Percentiles rank a stretch among this genome's conserved stretches.
Conservation (phyloP, 2,329 filamentous ascomycete species). For the Keithomyces neogunnii region DNA sequence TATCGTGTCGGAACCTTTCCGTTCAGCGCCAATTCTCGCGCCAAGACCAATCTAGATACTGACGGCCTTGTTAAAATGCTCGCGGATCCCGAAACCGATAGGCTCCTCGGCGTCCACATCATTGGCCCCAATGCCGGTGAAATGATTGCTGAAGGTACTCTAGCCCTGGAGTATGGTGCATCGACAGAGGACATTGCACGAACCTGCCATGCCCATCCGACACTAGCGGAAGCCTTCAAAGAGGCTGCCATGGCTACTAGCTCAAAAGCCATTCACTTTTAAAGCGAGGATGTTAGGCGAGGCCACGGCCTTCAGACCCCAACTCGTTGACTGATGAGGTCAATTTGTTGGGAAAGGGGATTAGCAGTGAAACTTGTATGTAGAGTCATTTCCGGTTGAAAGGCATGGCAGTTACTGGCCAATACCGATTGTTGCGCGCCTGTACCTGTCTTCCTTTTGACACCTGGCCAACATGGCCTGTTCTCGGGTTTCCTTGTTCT, state of each 20-base stretch:
- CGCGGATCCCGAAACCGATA: constrained; percentile 90
- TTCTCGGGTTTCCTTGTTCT: background rate
- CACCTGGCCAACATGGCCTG: background rate
- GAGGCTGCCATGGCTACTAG: constrained; percentile 98
- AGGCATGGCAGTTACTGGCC: background rate
- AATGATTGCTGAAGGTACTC: constrained; percentile 96
- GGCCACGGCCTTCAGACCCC: background rate
- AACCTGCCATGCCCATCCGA: constrained; percentile 95
- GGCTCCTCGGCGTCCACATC: constrained; percentile 92
- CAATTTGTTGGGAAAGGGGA: background rate
- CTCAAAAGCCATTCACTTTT: constrained; percentile 93
- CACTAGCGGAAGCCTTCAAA: constrained; percentile 95
- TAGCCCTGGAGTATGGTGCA: constrained; percentile 94
- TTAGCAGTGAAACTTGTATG: background rate
- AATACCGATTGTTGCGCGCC: background rate
- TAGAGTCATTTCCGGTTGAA: background rate
- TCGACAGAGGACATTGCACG: constrained; percentile 90
- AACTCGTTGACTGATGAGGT: background rate
- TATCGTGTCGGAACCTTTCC: constrained; percentile 94
- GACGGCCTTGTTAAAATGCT: constrained; percentile 97
- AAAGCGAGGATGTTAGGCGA: constrained; percentile 20
- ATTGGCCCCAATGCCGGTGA: constrained; percentile 93
- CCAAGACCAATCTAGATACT: constrained; percentile 96
- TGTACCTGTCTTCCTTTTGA: background rate
- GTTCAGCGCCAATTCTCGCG: constrained; percentile 95